Evolutionary conservation across 2,329 filamentous ascomycete genomes (phyloP).

Genomic region (Dissoconium aciculare): DNA sequence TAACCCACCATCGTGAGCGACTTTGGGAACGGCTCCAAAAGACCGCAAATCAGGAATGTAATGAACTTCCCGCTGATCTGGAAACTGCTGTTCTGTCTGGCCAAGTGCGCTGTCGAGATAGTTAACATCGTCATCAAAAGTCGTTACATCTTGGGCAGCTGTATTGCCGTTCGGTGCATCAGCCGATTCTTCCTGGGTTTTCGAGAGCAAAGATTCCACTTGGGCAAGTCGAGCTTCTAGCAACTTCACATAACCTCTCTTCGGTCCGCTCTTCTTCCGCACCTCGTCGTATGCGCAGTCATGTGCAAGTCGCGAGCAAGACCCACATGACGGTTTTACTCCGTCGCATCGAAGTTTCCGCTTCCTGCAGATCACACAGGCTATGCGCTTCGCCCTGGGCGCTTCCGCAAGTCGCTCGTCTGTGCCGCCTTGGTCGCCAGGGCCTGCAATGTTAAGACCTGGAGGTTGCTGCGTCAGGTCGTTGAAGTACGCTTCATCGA

Average conservation of each 20-base stretch:
- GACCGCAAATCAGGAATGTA: too few species aligned
- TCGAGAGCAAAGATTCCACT: slow-evolving; percentile 81
- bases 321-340: slow-evolving; percentile 68
- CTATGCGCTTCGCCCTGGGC: slow-evolving; percentile 60
- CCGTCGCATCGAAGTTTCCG: slow-evolving; percentile 87
- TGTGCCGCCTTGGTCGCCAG: slow-evolving; percentile 32
- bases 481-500: slow-evolving; percentile 39
- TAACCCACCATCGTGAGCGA: background rate
- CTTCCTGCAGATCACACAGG: slow-evolving; percentile 86
- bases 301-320: slow-evolving; percentile 74
- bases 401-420: slow-evolving; percentile 19
- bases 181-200: slow-evolving; percentile 43
- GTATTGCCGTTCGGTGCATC: slow-evolving; percentile 1
- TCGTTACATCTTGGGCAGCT: background rate
- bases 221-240: slow-evolving; percentile 75
- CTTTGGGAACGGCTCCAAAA: background rate
- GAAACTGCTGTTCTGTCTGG: slow-evolving; percentile 5
- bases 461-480: slow-evolving; percentile 36
- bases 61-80: too few species aligned
- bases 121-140: background rate
- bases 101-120: background rate
- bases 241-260: slow-evolving; percentile 86
- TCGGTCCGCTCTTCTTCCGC: slow-evolving; percentile 84
- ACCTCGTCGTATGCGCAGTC: slow-evolving; percentile 84
- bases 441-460: slow-evolving; percentile 38